Conservation (phyloP, 2,329 filamentous ascomycete genomes). For the Penicillium thymicola region DNA sequence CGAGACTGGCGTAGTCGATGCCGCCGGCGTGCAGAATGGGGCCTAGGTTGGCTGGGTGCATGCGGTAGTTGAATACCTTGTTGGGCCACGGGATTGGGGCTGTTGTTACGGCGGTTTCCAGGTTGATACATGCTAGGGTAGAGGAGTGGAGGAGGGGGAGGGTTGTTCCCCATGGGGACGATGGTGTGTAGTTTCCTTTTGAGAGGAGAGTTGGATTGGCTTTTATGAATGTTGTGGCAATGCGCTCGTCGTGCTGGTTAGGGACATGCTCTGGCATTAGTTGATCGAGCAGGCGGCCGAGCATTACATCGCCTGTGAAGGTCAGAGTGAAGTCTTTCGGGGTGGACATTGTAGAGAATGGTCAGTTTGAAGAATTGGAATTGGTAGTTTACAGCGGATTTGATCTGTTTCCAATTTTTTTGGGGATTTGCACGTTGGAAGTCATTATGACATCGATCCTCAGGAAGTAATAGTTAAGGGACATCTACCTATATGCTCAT, state of each 20-base stretch:
- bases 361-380: not conserved
- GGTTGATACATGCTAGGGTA: slow-evolving; percentile 40
- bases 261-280: slow-evolving; percentile 35
- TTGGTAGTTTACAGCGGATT: not conserved
- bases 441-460: slow-evolving; percentile 1
- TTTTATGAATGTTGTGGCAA: slow-evolving; percentile 18
- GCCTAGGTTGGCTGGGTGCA: slow-evolving; percentile 38
- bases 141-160: slow-evolving; percentile 32
- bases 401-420: not conserved
- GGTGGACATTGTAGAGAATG: not conserved
- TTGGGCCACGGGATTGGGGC: slow-evolving; percentile 33
- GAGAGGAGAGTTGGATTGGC: slow-evolving; percentile 19
- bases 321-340: slow-evolving; percentile 27
- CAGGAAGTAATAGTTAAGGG: not conserved
- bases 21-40: slow-evolving; percentile 30
- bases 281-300: slow-evolving; percentile 42
- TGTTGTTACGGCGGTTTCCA: slow-evolving; percentile 40
- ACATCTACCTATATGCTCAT: not conserved
- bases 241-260: slow-evolving; percentile 24
- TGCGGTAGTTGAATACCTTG: slow-evolving; percentile 43
- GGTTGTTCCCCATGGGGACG: slow-evolving; percentile 37
- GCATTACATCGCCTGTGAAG: slow-evolving; percentile 43
- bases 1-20: slow-evolving; percentile 36
- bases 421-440: not conserved
- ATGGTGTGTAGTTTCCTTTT: slow-evolving; percentile 4